Base-by-base conservation (phyloP, 1,284 basidiomycete species). In the Meripilus lineatus region DNA sequence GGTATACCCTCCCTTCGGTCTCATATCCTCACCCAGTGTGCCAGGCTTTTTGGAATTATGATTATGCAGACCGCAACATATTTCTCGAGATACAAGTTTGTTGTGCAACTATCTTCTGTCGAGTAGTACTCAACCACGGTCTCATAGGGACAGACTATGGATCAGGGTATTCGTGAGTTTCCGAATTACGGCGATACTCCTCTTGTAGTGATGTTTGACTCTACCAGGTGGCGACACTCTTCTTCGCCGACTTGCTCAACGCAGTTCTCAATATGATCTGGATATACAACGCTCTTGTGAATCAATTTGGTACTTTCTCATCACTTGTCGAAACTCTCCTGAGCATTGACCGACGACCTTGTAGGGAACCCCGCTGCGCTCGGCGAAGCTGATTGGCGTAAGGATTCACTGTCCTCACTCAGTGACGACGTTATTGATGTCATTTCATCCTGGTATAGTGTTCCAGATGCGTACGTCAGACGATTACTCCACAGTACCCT, bases 51-150 rank as follows among this genome's bases (percentile, higher is more conserved):
- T 47, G 68, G 68, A 25, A 65, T 64, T 35, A 59, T 67, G 54
- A 62, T 70, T 46, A 65, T 68, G 8, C 69, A 70, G 48, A 66
- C 66, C 17, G 66, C 67, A 50, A 52, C 68, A 46, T 70, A 69
- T 48, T 65, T 66, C 49, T 63, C 61, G 5, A 60, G 58, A 15
- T 70, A 67, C 48, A n/a, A n/a, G n/a, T n/a, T n/a, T n/a, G n/a
- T n/a, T n/a, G n/a, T 32, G 5, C 18, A 37, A 24, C 28, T n/a
- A 22, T 22, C 6, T 21, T 3, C 5, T 10, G 21, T 13, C 8
- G n/a, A 30, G 22, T 4, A 36, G 22, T 8, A 32, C n/a, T 45
- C 48, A 32, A 50, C 28, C 35, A 35, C 11, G 8, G 13, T 3
- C 40, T 64, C 62, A 58, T 54, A 36, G 35, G 53, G 6, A 64